Base-by-base conservation (phyloP, 176 grass and related monocot species). In the Bonia amplexicaulis region DNA sequence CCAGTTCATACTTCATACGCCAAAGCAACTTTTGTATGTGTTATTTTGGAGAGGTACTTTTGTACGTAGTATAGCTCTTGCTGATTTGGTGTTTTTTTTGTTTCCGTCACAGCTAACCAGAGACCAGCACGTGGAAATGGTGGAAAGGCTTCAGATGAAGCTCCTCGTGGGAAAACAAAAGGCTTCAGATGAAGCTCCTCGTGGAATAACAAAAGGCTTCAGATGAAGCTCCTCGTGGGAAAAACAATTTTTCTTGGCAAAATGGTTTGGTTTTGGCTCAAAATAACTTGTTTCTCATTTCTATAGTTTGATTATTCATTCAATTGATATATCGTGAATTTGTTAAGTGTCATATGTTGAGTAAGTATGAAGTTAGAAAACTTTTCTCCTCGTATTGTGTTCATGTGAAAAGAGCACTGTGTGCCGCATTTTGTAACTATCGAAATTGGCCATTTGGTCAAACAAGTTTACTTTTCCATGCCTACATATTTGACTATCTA, bases 251-350 rank as follows among this genome's bases (percentile, higher is more conserved):
- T 88, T 69, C 74, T 80, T 94, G 79, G 69, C 85, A 15, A 92
- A 94, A 83, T 90, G 70, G 88, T 94, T 94, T 86, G 87, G 90
- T 73, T 94, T 92, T 88, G 90, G 93, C 20, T 66, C 81, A 47
- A 93, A 92, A 69, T 92, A 78, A 81, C 35, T 0, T 37, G 55
- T 46, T 78, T 31, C n/a, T 40, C 31, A 20, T 71, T 70, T 52
- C n/a, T 42, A n/a, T 69, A 51, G 17, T 60, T 42, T 44, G 9
- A 87, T 79, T 57, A 27, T 40, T 62, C n/a, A 58, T 61, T 89
- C 73, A 48, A 69, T 7, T n/a, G n/a, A n/a, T 69, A 46, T 63
- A 22, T 33, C 10, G 7, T n/a, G 23, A 63, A 54, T 31, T 87
- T 44, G 11, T 10, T 10, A 70, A 53, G 19, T 80, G 73, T 74